Percentiles rank a stretch among this genome's conserved stretches.
Conservation (phyloP, 2,329 filamentous ascomycete species). For the Nothomitra cinnamomea region DNA sequence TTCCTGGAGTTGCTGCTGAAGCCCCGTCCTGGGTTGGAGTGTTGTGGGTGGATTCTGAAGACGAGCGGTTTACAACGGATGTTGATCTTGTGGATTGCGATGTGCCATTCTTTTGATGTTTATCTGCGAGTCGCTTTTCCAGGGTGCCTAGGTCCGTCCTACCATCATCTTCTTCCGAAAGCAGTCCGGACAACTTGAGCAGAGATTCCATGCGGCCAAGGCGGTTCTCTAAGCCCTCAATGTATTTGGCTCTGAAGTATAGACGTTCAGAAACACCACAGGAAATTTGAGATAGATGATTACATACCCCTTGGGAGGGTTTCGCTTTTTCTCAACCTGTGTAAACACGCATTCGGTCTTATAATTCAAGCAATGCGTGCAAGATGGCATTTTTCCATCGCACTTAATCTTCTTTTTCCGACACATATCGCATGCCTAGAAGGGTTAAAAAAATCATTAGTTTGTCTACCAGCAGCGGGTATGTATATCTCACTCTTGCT, state of each 20-base stretch:
- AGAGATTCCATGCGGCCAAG: conserved; percentile 92
- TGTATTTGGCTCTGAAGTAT: conserved; percentile 62
- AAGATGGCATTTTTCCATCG: conserved; percentile 87
- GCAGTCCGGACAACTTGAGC: conserved; percentile 66
- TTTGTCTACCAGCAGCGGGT: conserved; percentile 8
- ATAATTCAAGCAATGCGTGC: conserved; percentile 92
- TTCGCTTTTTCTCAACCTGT: conserved; percentile 96
- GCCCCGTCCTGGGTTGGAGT: neutral
- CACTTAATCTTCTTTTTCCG: conserved; percentile 95
- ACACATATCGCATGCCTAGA: conserved; percentile 85
- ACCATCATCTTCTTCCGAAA: conserved; percentile 71
- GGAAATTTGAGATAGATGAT: neutral
- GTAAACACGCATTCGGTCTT: conserved; percentile 97
- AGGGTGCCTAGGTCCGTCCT: conserved; percentile 76
- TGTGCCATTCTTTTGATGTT: conserved; percentile 17
- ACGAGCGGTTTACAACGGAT: conserved; percentile 10
- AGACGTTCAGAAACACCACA: conserved; percentile 3
- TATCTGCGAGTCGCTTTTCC: conserved; percentile 55
- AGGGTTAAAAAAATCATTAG: conserved; percentile 8
- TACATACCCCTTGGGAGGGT: conserved; percentile 81
- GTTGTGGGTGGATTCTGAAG: neutral
- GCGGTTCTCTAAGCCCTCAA: conserved; percentile 88
- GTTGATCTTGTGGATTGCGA: conserved; percentile 18
- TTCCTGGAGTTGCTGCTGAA: conserved; percentile 22
- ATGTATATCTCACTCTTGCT: conserved; percentile 47